These are phyloP conservation scores for Astraeus odoratus DNA, from an alignment of 768 basidiomycete genomes.

Conservation along the genomic window DNA sequence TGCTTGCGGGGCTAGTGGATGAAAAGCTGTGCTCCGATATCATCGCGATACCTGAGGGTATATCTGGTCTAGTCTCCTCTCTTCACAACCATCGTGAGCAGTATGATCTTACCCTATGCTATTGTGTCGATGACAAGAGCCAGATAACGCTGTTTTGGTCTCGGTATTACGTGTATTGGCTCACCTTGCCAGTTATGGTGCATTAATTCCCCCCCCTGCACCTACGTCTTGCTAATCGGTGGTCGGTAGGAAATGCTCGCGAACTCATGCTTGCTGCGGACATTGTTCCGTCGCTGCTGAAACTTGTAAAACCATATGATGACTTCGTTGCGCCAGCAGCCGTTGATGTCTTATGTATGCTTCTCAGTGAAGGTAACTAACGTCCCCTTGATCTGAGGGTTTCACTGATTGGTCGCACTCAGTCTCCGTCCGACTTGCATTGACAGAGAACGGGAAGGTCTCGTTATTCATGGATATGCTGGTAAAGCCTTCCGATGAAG, in stretches of 20 bases:
- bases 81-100: constrained; percentile 14
- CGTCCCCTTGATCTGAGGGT: too few relatives aligned
- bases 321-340: constrained; percentile 26
- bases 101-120: not conserved
- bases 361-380: constrained; percentile 16
- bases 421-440: constrained; percentile 17
- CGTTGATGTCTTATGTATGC: constrained; percentile 16
- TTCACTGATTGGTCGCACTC: not conserved
- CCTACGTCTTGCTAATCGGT: not conserved
- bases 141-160: constrained; percentile 18
- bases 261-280: constrained; percentile 3
- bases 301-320: constrained; percentile 15
- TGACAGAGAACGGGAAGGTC: constrained; percentile 12
- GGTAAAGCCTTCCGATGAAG: constrained; percentile 13
- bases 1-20: constrained; percentile 9
- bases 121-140: not conserved
- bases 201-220: not conserved
- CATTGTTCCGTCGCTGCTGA: constrained; percentile 13
- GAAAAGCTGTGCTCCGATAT: constrained; percentile 6
- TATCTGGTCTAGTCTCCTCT: constrained; percentile 13
- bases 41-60: constrained; percentile 10
- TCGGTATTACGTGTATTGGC: constrained; percentile 15
- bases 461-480: constrained; percentile 16
- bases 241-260: constrained; percentile 2
- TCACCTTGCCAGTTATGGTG: constrained; percentile 12